Evolutionary conservation across 768 basidiomycete species (phyloP).

Genomic region (Suillus plorans): DNA sequence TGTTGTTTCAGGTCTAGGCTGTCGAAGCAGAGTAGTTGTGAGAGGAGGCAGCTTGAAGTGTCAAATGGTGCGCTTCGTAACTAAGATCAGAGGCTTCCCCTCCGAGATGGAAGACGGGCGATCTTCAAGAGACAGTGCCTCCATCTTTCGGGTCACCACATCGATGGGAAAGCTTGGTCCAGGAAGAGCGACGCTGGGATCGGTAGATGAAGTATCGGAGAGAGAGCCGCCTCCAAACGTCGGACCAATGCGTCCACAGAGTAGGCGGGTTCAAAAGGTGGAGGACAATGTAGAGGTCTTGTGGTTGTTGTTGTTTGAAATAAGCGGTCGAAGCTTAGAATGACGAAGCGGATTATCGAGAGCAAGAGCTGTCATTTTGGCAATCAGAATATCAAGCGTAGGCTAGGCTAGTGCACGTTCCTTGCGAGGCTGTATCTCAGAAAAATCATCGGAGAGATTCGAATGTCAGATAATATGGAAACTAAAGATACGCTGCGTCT

Average conservation of each 20-base stretch:
- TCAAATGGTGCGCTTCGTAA: not conserved
- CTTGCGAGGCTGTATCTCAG: not conserved
- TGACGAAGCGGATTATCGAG: not conserved
- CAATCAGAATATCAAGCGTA: not conserved
- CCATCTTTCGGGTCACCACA: not conserved
- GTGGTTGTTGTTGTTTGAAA: not conserved
- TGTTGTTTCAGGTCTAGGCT: not conserved
- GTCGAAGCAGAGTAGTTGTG: not conserved
- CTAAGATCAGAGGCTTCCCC: not conserved
- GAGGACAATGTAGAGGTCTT: not conserved
- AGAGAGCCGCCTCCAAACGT: not conserved
- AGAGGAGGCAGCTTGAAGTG: not conserved
- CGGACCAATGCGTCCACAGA: not conserved
- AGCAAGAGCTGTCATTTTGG: not conserved
- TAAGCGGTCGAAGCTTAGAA: not conserved
- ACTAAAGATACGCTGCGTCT: not conserved
- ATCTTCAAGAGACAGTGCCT: not conserved
- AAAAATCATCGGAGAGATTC: not conserved
- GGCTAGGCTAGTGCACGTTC: too few relatives aligned
- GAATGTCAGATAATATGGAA: not conserved
- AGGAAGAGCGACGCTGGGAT: not conserved
- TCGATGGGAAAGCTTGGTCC: not conserved
- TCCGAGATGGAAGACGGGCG: not conserved
- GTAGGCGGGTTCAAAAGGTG: not conserved
- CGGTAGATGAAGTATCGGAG: not conserved